Evolutionary conservation across 2,329 filamentous ascomycete species (phyloP), one percentile per base, ranked within the genome.

Genomic region (Tolypocladium cylindrosporum): DNA sequence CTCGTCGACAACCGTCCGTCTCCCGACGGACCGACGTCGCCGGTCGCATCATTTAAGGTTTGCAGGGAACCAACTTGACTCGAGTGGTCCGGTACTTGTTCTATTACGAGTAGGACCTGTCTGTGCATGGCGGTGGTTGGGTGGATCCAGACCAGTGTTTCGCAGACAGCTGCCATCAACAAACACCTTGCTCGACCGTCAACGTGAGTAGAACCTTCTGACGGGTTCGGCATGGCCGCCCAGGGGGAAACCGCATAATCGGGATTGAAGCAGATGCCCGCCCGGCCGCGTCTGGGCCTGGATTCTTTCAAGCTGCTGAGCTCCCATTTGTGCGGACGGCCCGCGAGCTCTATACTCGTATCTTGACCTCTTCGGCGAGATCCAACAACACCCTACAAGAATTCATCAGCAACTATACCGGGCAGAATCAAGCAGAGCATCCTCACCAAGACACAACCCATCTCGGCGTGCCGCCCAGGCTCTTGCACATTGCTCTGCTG

Each of bases 361-460:
- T 16, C 19, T 36, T 36, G 31, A 13, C 31, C 8, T 11, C 9
- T 11, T 51, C 53, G 2, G 39, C 39, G 24, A 55, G 27, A 4
- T 56, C 42, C 9, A 54, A 24, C 1, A 48, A 5, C 4, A 31
- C 48, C 43, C 48, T 51, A 34, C 31, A 36, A 56, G 6, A 31
- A 31, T 52, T n/a, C 2, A 31, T 51, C 31, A 51, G 48, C 48
- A 36, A 21, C 16, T n/a, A 8, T 50, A 3, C 3, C 19, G 19
- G 9, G 45, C 21, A 16, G 37, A 9, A 27, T 8, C 13, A 11
- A 24, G 6, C 16, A 19, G 14, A 5, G 27, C 27, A 48, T 3
- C 71, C 78, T 71, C 63, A 82, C 86, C 87, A 90, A 55, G 81
- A 83, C 19, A 80, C 72, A 16, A 75, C 71, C 83, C 84, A 88